Base-by-base conservation (phyloP, 306 rosid species). In the Dicorynia guianensis region DNA sequence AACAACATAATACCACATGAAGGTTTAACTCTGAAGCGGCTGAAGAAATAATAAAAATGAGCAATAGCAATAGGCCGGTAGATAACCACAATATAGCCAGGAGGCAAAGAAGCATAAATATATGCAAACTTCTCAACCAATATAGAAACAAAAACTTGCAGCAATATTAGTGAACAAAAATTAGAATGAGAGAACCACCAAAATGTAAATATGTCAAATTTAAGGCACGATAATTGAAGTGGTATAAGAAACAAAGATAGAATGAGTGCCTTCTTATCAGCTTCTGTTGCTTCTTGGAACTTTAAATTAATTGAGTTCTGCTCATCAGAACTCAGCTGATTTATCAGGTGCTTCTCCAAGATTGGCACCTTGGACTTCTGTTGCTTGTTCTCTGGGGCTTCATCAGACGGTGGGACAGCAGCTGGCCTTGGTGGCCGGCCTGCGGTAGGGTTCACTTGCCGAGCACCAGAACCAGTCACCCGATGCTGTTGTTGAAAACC, bases 301-400 rank as follows among this genome's bases (percentile, higher is more conserved):
- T 88, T 96, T 53, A 82, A 76, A 77, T 83, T 89, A 48, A 93
- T 87, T 12, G 91, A 81, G 76, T 84, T 84, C 83, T 89, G 96
- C 89, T 96, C 98, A 69, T 88, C 98, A 42, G 91, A 87, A 87
- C 98, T 89, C 61, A 93, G 86, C 82, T 96, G 99, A 73, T 79
- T 74, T 36, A 93, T 82, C 80, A 96, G 90, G 79, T 84, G 80
- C 81, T 93, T 91, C 86, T 96, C 99, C 91, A 93, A 84, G 68
- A 87, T 85, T 6, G 98, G 99, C 67, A 93, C 89, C 76, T 59
- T 88, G 77, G 89, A 62, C 82, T 83, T 96, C 56, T 86, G 96
- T 69, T 70, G 85, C 71, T 72, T 85, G 84, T 71, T 69, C 82
- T 61, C 85, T 30, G 82, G 77, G 81, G 64, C 90, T 74, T 87